A percentile compares a stretch with the other conserved stretches of the same genome.
Evolutionary conservation across 2,329 filamentous ascomycete genomes (phyloP).

Genomic region (Neodidymelliopsis sp.): DNA sequence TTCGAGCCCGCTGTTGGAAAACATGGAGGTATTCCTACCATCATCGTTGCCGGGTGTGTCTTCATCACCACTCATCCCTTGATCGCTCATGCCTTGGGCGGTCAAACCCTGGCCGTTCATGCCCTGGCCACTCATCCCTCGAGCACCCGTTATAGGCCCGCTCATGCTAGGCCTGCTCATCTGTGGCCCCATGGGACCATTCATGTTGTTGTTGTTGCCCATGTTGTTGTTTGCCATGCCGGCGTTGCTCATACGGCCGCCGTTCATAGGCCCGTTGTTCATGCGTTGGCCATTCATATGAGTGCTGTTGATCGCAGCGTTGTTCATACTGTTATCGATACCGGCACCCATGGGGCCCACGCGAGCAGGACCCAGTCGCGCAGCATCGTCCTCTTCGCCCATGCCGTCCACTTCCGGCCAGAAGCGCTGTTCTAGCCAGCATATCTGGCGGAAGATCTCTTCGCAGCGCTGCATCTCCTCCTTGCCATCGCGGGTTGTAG

Average conservation of each 20-base stretch:
- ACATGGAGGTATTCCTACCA: conserved; percentile 29
- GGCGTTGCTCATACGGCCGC: conserved; percentile 21
- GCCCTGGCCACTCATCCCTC: conserved; percentile 1
- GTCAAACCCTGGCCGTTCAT: conserved; percentile 22
- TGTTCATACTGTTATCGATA: conserved; percentile 33
- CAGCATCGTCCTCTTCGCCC: conserved; percentile 54
- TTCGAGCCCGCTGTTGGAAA: conserved; percentile 29
- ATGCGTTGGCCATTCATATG: conserved; percentile 12
- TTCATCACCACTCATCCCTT: conserved; percentile 20
- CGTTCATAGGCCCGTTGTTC: conserved; percentile 22
- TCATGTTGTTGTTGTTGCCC: conserved; percentile 21
- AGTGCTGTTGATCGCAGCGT: conserved; percentile 22
- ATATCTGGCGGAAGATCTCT: conserved; percentile 56
- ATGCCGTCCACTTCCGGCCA: conserved; percentile 60
- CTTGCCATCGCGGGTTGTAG: conserved; percentile 56
- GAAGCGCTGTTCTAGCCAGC: conserved; percentile 58
- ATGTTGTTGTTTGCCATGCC: conserved; percentile 12
- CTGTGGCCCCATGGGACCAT: conserved; percentile 10
- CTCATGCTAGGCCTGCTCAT: conserved; percentile 13
- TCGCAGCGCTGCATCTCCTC: conserved; percentile 58
- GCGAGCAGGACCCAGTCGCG: conserved; percentile 27
- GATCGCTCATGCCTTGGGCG: not conserved
- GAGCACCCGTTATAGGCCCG: conserved; percentile 4
- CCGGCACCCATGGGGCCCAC: conserved; percentile 26
- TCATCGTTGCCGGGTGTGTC: conserved; percentile 29